Conservation (phyloP, 257 asterid genomes). For the Coffea eugenioides region DNA sequence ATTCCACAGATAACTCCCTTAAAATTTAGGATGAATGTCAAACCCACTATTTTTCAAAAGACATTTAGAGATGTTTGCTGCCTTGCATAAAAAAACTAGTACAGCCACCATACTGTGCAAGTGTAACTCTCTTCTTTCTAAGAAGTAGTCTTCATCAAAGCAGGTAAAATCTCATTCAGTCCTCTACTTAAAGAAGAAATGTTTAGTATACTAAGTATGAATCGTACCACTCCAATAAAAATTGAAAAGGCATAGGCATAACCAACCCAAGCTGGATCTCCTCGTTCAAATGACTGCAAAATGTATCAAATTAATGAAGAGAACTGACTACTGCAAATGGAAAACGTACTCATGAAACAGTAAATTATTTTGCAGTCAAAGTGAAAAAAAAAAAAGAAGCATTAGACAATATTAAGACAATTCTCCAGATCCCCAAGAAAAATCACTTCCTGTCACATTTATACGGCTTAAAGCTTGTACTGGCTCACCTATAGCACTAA, state of each 20-base stretch:
- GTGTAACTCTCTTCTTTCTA: not conserved
- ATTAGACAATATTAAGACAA: not conserved
- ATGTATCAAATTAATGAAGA: constrained; percentile 24
- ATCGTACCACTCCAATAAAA: constrained; percentile 77
- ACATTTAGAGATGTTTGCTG: not conserved
- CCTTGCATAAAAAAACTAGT: not conserved
- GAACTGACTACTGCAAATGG: constrained; percentile 17
- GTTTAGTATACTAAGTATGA: constrained; percentile 6
- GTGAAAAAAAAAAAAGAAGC: not conserved
- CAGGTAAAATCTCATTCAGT: not conserved
- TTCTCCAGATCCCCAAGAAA: not conserved
- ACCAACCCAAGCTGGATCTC: constrained; percentile 86
- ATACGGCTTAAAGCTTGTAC: not conserved
- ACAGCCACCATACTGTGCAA: not conserved
- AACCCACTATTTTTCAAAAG: too few species aligned
- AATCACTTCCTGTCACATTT: not conserved
- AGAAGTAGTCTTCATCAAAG: not conserved
- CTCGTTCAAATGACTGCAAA: constrained; percentile 76
- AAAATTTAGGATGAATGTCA: too few species aligned
- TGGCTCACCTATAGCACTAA: not conserved
- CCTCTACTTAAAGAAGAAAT: not conserved
- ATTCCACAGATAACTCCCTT: too few species aligned
- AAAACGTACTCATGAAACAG: not conserved
- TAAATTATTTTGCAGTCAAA: not conserved
- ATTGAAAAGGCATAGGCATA: constrained; percentile 79